A percentile compares a stretch with the other conserved stretches of the same genome.
phyloP scores from a whole-genome alignment of 768 basidiomycete genomes.

The Arthromyces matolae region DNA sequence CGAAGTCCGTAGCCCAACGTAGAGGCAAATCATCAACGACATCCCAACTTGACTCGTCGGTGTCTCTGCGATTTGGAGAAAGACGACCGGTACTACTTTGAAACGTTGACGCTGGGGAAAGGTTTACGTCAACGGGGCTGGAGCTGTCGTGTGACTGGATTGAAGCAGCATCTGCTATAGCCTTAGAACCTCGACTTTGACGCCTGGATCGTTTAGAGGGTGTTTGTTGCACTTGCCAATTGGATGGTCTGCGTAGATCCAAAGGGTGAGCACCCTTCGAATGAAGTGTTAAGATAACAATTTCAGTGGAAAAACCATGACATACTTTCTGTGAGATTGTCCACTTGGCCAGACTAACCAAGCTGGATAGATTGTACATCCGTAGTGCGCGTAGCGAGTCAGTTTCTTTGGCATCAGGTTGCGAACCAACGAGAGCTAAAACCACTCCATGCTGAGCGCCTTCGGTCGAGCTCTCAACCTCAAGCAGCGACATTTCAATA shows the following conservation, averaged over 20 bases:
- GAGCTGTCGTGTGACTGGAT: slow-evolving; percentile 18
- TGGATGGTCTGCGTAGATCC: slow-evolving; percentile 49
- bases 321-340: slow-evolving; percentile 61
- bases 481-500: slow-evolving; percentile 73
- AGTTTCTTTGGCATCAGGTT: slow-evolving; percentile 49
- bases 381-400: slow-evolving; percentile 58
- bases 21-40: slow-evolving; percentile 69
- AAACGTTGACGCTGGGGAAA: slow-evolving; percentile 15
- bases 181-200: slow-evolving; percentile 58
- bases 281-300: slow-evolving; percentile 5
- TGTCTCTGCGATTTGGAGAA: slow-evolving; percentile 22
- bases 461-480: slow-evolving; percentile 53
- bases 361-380: slow-evolving; percentile 81
- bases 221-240: slow-evolving; percentile 49
- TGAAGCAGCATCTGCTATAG: slow-evolving; percentile 39
- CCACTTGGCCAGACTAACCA: slow-evolving; percentile 76
- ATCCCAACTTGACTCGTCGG: slow-evolving; percentile 63
- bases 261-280: slow-evolving; percentile 56
- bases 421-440: slow-evolving; percentile 68
- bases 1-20: slow-evolving; percentile 86
- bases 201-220: slow-evolving; percentile 47
- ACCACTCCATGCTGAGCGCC: slow-evolving; percentile 68
- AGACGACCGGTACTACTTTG: slow-evolving; percentile 6
- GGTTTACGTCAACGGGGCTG: slow-evolving; percentile 24
- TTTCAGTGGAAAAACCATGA: neutral